Conservation (phyloP, 495 filamentous ascomycete genomes). For the Wilcoxina mikolae region DNA sequence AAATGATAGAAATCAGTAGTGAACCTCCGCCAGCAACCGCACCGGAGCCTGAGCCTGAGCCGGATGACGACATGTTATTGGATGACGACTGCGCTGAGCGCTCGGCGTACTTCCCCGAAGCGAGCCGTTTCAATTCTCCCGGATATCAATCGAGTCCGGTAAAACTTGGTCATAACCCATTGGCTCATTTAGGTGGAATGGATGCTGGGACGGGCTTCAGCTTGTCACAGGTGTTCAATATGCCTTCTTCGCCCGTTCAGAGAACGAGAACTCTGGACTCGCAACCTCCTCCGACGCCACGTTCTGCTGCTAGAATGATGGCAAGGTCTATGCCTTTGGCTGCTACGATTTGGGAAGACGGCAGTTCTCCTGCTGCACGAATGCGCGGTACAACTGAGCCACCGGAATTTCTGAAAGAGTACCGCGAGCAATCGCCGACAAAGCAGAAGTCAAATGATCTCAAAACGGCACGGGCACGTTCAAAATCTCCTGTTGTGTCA, state of each 20-base stretch:
- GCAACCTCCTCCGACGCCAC: not conserved
- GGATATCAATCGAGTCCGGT: not conserved
- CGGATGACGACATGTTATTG: not conserved
- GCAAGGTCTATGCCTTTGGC: conserved; percentile 5
- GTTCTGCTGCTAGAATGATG: conserved; percentile 1
- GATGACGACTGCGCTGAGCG: not conserved
- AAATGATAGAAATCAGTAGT: not conserved
- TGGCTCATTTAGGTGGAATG: not conserved
- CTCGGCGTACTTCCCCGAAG: not conserved
- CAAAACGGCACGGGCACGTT: not conserved
- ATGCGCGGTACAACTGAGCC: not conserved
- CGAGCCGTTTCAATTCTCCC: not conserved
- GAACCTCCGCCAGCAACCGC: not conserved
- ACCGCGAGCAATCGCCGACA: too few relatives aligned
- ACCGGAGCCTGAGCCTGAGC: not conserved
- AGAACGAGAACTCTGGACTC: not conserved
- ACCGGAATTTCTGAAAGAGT: conserved; percentile 2
- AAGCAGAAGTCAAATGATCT: not conserved
- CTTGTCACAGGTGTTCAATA: conserved; percentile 1
- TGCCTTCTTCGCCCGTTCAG: not conserved
- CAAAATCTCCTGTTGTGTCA: not conserved
- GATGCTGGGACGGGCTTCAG: not conserved
- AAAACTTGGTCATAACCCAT: not conserved
- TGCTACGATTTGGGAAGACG: not conserved
- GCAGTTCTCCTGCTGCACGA: not conserved